Conservation (phyloP, 2,329 filamentous ascomycete species). For the Macrophomina pseudophaseolina region DNA sequence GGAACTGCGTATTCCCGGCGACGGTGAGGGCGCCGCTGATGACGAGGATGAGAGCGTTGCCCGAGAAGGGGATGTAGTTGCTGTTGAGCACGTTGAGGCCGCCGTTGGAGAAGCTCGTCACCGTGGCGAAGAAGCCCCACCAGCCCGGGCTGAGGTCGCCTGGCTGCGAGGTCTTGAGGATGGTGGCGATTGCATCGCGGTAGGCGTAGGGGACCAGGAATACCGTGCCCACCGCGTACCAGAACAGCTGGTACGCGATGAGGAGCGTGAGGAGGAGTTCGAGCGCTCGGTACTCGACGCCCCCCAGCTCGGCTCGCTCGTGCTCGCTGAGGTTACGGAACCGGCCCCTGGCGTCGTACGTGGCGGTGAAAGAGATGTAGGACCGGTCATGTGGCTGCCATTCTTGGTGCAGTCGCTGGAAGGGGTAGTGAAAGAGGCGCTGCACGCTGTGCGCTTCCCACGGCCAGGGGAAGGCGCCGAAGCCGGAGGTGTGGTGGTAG, state of each 20-base stretch:
- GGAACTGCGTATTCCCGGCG: constrained; percentile 70
- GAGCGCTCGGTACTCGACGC: constrained; percentile 50
- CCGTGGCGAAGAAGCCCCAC: constrained; percentile 37
- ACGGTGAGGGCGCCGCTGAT: constrained; percentile 63
- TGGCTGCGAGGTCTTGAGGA: constrained; percentile 29
- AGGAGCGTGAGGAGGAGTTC: constrained; percentile 28
- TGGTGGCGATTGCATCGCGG: constrained; percentile 5
- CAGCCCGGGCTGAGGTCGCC: constrained; percentile 39
- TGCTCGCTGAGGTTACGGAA: constrained; percentile 46
- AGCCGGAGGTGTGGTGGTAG: constrained; percentile 37
- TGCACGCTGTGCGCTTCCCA: constrained; percentile 38
- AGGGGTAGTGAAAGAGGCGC: constrained; percentile 33
- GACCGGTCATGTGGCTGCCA: constrained; percentile 34
- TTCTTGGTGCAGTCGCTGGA: constrained; percentile 33
- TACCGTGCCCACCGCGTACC: constrained; percentile 31
- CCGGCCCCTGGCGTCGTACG: constrained; percentile 37
- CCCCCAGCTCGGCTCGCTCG: constrained; percentile 49
- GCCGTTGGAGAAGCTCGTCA: constrained; percentile 37
- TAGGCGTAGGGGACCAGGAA: constrained; percentile 32
- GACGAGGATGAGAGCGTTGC: constrained; percentile 47
- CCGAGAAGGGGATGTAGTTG: constrained; percentile 48
- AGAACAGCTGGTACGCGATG: constrained; percentile 37
- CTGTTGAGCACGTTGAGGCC: constrained; percentile 40
- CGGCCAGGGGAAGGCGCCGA: constrained; percentile 38
- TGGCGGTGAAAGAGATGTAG: constrained; percentile 41